Evolutionary conservation across 2,329 filamentous ascomycete genomes (phyloP), one percentile per base, ranked within the genome.

Genomic region (Ascochyta fabae): DNA sequence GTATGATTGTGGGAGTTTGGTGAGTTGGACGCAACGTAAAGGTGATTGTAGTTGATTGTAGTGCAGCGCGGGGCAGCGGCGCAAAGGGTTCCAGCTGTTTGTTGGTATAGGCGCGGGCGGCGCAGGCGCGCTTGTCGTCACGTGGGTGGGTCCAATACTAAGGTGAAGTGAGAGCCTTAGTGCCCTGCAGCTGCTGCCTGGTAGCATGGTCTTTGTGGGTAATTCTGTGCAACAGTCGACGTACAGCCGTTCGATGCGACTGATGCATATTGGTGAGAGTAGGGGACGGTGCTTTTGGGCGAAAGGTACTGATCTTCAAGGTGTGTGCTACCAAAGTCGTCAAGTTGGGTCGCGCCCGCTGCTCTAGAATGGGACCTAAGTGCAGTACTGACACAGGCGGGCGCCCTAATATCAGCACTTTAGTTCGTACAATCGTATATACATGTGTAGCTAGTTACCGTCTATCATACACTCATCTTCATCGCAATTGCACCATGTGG

Each of bases 401-500:
- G 12, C 35, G 9, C 27, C 45, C 40, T 40, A 0, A 24, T 43
- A 16, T n/a, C n/a, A 34, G 34, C 23, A 34, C 29, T 10, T 35
- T 9, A 3, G 26, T 42, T 50, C 46, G 19, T 49, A 46, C 46
- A 50, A 13, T 55, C 46, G 19, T 50, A 46, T 48, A 48, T 52
- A 52, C 53, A 52, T 29, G 15, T 33, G 24, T 34, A 48, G n/a
- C 33, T 8, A 4, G 16, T n/a, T 10, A 13, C 27, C 41, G 23
- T 16, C 22, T 48, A 45, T 71, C 59, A 92, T 55, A 98, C 94
- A 71, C 91, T 96, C 95, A 99, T 99, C 81, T 98, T 97, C 95
- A 99, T 99, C 40, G 90, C 85, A 78, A 99, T 96, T 5, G 84
- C 84, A 80, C 93, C 94, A 75, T 97, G 92, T 53, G 95, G 94